Conservation (phyloP, 805 yeast species). For the Myxozyma lipomycoides region DNA sequence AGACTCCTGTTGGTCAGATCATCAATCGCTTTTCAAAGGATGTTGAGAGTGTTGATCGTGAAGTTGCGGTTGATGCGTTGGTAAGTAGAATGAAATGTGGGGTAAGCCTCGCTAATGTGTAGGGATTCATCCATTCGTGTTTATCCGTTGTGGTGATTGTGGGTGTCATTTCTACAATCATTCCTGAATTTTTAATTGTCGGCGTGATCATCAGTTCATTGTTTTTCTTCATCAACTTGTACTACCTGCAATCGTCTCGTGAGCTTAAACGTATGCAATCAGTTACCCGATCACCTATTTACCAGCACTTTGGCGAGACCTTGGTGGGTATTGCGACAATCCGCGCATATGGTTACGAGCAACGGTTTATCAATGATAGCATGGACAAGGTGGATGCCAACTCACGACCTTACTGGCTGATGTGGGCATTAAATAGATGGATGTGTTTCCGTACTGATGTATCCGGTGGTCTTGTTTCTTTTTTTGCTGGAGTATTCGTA, state of each 20-base stretch:
- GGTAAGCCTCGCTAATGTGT: background rate
- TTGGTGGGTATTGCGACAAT: constrained; percentile 88
- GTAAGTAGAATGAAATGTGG: constrained; percentile 53
- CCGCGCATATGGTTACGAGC: constrained; percentile 92
- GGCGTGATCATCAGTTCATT: constrained; percentile 63
- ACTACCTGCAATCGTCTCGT: constrained; percentile 80
- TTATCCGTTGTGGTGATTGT: constrained; percentile 57
- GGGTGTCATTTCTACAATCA: constrained; percentile 66
- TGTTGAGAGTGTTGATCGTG: constrained; percentile 91
- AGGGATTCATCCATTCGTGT: constrained; percentile 21
- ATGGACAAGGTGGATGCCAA: constrained; percentile 74
- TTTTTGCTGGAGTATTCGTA: constrained; percentile 77
- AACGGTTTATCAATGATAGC: constrained; percentile 77
- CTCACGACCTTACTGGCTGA: constrained; percentile 85
- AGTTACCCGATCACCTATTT: constrained; percentile 87
- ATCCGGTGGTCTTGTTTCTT: constrained; percentile 77
- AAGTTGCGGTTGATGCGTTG: constrained; percentile 73
- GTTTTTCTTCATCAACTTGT: constrained; percentile 69
- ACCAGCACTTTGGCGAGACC: constrained; percentile 94
- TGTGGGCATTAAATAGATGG: constrained; percentile 97
- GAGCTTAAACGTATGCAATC: constrained; percentile 90
- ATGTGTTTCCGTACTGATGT: constrained; percentile 76
- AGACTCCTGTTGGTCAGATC: constrained; percentile 92
- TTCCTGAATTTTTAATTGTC: constrained; percentile 70
- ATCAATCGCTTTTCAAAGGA: constrained; percentile 96